Evolutionary conservation across 805 yeast genomes (phyloP).

Genomic region (Suhomyces sp.): DNA sequence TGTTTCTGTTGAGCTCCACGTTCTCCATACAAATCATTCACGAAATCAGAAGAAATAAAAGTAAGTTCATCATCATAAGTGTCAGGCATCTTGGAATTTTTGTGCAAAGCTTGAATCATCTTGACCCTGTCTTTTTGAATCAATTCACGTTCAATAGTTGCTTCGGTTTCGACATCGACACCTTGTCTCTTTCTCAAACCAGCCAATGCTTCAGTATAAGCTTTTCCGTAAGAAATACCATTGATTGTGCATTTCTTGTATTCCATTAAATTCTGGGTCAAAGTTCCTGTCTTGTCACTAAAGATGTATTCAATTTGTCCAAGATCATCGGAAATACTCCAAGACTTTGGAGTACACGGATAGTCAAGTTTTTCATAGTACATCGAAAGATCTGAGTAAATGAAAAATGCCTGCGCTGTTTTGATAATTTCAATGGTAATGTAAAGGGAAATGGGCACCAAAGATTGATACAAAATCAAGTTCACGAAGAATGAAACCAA

Average conservation of each 20-base stretch:
- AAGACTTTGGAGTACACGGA: constrained; percentile 77
- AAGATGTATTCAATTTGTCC: constrained; percentile 83
- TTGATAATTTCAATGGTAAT: constrained; percentile 78
- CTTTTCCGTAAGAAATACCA: constrained; percentile 67
- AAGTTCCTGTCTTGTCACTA: constrained; percentile 82
- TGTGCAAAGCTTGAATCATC: constrained; percentile 48
- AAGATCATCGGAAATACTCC: constrained; percentile 81
- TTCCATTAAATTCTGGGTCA: constrained; percentile 83
- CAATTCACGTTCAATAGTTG: constrained; percentile 36
- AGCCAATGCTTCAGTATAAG: constrained; percentile 75
- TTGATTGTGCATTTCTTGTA: constrained; percentile 73
- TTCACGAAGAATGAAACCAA: constrained; percentile 69
- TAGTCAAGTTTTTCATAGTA: constrained; percentile 67
- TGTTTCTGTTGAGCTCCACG: constrained; percentile 53
- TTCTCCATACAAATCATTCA: constrained; percentile 56
- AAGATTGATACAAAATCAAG: constrained; percentile 68
- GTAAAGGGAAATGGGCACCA: constrained; percentile 79
- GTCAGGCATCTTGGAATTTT: constrained; percentile 9
- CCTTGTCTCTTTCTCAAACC: constrained; percentile 71
- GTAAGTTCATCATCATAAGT: constrained; percentile 60
- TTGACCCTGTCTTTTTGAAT: constrained; percentile 43
- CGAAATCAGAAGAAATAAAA: constrained; percentile 66
- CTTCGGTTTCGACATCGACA: constrained; percentile 53
- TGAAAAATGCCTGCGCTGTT: constrained; percentile 73
- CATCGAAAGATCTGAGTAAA: constrained; percentile 67